Evolutionary conservation across 1,139 yeast species (phyloP).

Genomic region (Diutina ranongensis): DNA sequence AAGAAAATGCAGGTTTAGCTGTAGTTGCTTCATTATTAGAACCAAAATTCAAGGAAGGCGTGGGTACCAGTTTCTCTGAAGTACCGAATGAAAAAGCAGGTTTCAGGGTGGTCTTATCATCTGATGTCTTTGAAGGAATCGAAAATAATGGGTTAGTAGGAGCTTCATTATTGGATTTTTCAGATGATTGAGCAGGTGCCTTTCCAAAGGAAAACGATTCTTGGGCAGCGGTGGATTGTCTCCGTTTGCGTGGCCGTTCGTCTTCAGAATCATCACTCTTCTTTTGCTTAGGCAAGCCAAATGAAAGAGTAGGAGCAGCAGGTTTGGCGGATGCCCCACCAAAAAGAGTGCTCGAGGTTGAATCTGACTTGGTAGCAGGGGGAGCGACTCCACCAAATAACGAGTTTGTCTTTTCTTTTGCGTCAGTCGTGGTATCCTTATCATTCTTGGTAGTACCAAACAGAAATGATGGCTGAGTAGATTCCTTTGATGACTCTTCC

Average conservation of each 20-base stretch:
- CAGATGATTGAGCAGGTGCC: too few relatives aligned
- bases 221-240: background rate
- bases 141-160: background rate
- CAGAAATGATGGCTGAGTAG: background rate
- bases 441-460: slow-evolving; percentile 1
- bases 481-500: background rate
- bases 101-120: background rate
- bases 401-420: too few relatives aligned
- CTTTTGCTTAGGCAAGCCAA: background rate
- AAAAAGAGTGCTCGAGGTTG: too few relatives aligned
- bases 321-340: too few relatives aligned
- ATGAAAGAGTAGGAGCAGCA: background rate
- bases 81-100: background rate
- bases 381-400: too few relatives aligned
- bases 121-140: too few relatives aligned
- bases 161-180: background rate
- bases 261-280: background rate
- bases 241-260: background rate
- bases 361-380: too few relatives aligned
- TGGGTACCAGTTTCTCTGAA: background rate
- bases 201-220: background rate
- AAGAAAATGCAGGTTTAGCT: background rate
- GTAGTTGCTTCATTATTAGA: background rate
- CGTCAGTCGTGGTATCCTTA: too few relatives aligned
- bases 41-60: background rate